Base-by-base conservation (phyloP, 139 green algal species). In the Astrephomene gubernaculifera region DNA sequence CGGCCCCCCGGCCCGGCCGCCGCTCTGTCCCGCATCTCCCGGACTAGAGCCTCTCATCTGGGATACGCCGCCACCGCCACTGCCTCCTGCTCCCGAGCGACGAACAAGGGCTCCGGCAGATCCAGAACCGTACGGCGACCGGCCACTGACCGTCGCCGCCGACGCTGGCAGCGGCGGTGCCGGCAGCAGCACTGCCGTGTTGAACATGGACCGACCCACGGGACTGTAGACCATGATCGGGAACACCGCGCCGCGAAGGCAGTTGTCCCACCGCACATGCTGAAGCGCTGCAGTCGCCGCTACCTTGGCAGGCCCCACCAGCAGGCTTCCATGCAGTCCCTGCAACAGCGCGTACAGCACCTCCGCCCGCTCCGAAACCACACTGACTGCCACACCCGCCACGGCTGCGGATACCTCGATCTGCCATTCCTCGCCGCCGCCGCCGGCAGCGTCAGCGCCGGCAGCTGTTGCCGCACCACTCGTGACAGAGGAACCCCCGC, bases 211-310 rank as follows among this genome's bases (percentile, higher is more conserved):
- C 2, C 86, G 87, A 19, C 60, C 74, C n/a, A 91, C 90, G 21
- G 92, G 92, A 64, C 61, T 82, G 60, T 67, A 91, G 27, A 96
- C 49, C 41, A 92, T 72, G 29, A 95, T 87, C 0, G 93, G 93
- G 64, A 91, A 92, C 4, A 80, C 71, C 2, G 91, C 92, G 29
- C 74, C 87, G 6, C 83, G 89, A 64, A 92, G 74, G 35, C 90
- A 92, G 86, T 97, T 96, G 89, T 97, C 94, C n/a, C 92, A 64
- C 33, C 92, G 87, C 29, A 95, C 41, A n/a, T 54, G 79, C 60
- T 70, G 35, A 57, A 95, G 39, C 3, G 22, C n/a, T 29, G 29
- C 68, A 3, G 24, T 64, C 38, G 21, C 44, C 35, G 79, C 43
- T 83, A 90, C 35, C 82, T 92, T 29, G 69, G 87, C 81, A 81